A percentile compares a stretch with the other conserved stretches of the same genome.
Conservation (phyloP, 306 rosid species). For the Trifolium subterraneum region DNA sequence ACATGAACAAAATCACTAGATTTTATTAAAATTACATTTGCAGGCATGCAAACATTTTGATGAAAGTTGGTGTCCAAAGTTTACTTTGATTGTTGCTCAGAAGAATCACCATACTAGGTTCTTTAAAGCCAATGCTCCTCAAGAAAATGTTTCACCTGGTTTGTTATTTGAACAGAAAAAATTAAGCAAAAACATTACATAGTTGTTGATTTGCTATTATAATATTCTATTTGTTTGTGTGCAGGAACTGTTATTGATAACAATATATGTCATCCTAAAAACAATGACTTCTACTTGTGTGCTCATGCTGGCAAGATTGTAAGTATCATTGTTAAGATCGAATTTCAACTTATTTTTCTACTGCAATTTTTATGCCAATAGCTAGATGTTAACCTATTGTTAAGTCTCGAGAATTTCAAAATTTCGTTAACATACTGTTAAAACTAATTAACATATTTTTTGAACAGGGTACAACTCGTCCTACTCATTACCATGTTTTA, state of each 20-base stretch:
- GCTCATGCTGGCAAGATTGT: conserved; percentile 82
- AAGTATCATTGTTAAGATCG: conserved; percentile 33
- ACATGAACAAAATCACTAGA: no score
- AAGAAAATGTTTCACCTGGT: conserved; percentile 95
- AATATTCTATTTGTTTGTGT: no score
- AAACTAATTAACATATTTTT: no score
- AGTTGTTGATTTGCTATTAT: no score
- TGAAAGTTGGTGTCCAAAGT: conserved; percentile 82
- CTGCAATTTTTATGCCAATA: no score
- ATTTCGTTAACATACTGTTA: background rate
- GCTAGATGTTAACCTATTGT: no score
- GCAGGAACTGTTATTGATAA: conserved; percentile 88
- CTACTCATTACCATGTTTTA: conserved; percentile 86
- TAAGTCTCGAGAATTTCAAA: no score
- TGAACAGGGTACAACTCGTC: conserved; percentile 85
- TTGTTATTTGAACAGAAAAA: background rate
- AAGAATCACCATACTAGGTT: conserved; percentile 92
- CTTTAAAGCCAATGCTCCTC: conserved; percentile 61
- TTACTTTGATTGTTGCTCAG: conserved; percentile 82
- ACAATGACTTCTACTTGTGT: conserved; percentile 83
- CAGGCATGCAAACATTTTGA: conserved; percentile 88
- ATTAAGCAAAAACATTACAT: no score
- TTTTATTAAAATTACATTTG: background rate
- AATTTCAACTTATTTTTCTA: no score
- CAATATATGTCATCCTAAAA: conserved; percentile 74